These are phyloP conservation scores for Boechera divaricarpa DNA, from an alignment of 345 rosid genomes.

Conservation along the genomic window DNA sequence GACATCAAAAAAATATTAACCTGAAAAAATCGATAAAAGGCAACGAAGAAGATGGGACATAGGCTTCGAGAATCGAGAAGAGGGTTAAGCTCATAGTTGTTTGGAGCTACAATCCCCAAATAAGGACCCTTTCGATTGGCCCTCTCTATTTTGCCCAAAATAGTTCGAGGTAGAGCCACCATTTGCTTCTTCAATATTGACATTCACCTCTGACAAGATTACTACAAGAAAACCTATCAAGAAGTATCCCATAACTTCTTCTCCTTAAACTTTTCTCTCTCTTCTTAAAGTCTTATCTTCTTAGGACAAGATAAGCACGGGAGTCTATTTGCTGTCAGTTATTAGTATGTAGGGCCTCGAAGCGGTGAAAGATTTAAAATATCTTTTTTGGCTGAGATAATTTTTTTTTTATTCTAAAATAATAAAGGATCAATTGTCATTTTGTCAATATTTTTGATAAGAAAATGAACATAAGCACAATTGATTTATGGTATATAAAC, in stretches of 20 bases:
- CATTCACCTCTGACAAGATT: conserved; percentile 35
- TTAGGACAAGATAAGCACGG: conserved; percentile 1
- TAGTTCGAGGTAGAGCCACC: conserved; percentile 42
- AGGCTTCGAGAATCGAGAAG: conserved; percentile 64
- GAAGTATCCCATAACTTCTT: conserved; percentile 36
- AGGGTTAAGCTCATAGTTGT: conserved; percentile 78
- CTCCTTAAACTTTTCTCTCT: neutral
- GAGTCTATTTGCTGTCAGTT: neutral
- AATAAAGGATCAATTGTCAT: neutral
- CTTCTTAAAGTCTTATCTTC: neutral
- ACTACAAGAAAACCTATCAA: conserved; percentile 32
- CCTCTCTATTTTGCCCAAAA: conserved; percentile 39
- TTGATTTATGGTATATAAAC: too few species aligned
- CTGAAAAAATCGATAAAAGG: conserved; percentile 66
- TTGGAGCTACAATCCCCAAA: conserved; percentile 75
- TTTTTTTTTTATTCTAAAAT: neutral
- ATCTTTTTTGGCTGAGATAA: neutral
- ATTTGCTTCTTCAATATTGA: conserved; percentile 38
- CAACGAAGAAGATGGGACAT: conserved; percentile 44
- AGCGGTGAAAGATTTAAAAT: neutral
- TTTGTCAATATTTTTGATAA: too few species aligned
- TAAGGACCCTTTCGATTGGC: conserved; percentile 60
- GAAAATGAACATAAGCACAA: too few species aligned
- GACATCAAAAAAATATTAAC: conserved; percentile 33
- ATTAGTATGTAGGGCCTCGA: neutral